Evolutionary conservation across 257 asterid genomes (phyloP).

Genomic region (Salvia hispanica): DNA sequence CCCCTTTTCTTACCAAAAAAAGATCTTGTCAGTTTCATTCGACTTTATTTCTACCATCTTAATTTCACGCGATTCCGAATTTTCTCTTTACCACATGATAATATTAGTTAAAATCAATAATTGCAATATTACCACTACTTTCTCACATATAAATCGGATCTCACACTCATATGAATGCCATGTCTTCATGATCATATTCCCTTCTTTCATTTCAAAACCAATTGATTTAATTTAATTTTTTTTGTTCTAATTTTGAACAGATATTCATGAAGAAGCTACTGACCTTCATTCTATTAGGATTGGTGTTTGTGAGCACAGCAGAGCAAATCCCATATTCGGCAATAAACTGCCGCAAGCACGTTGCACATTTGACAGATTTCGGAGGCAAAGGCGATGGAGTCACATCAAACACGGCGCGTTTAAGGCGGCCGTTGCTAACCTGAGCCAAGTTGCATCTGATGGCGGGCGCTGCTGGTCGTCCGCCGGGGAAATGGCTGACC

Average conservation of each 20-base stretch:
- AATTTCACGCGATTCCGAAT: conserved; percentile 5
- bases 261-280: conserved; percentile 28
- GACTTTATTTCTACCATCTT: not conserved
- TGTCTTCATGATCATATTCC: not conserved
- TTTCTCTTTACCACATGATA: too few species aligned
- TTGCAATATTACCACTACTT: too few species aligned
- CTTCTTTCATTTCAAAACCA: not conserved
- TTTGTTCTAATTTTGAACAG: conserved; percentile 24
- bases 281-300: conserved; percentile 32
- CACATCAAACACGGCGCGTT: conserved; percentile 57
- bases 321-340: too few species aligned
- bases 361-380: too few species aligned
- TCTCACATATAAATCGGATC: conserved; percentile 25
- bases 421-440: conserved; percentile 47
- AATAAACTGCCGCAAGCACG: too few species aligned
- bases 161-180: not conserved
- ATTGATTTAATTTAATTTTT: not conserved
- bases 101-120: not conserved
- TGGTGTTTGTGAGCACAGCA: conserved; percentile 35
- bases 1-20: too few species aligned
- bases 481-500: too few species aligned
- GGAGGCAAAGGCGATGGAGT: too few species aligned
- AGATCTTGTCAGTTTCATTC: not conserved
- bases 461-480: conserved; percentile 64
- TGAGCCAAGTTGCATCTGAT: conserved; percentile 46